phyloP scores from a whole-genome alignment of 1,284 basidiomycete genomes.

The Farysia itapuensis region DNA sequence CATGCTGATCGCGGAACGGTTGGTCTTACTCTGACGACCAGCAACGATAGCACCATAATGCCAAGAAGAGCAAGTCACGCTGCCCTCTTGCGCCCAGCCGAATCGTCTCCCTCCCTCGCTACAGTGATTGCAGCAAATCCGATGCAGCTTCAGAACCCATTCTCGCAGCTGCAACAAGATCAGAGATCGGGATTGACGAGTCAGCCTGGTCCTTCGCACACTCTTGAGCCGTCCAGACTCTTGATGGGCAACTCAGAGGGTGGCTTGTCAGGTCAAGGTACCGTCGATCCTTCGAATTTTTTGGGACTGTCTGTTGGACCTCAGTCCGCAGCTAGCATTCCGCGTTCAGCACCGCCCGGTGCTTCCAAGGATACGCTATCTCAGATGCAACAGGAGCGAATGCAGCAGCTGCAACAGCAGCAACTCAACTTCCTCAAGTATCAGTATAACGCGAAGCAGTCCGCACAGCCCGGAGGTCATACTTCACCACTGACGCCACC shows the following conservation, averaged over 20 bases:
- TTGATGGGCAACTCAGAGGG: slow-evolving; percentile 2
- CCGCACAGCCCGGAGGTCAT: slow-evolving; percentile 9
- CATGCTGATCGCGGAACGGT: slow-evolving; percentile 1
- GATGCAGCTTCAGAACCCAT: slow-evolving; percentile 35
- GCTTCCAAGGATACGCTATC: slow-evolving; percentile 19
- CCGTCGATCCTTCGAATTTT: neutral
- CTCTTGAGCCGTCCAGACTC: slow-evolving; percentile 19
- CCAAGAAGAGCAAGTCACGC: slow-evolving; percentile 7
- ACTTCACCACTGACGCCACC: slow-evolving; percentile 24
- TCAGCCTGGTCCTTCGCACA: slow-evolving; percentile 8
- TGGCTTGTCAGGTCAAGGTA: neutral
- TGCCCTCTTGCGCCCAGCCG: slow-evolving; percentile 7
- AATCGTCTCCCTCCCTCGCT: slow-evolving; percentile 24
- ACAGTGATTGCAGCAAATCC: slow-evolving; percentile 33
- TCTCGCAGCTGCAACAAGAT: slow-evolving; percentile 4
- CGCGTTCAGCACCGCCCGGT: slow-evolving; percentile 11
- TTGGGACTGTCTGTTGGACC: slow-evolving; percentile 21
- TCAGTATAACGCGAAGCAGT: neutral
- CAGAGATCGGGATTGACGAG: too few species aligned
- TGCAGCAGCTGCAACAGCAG: slow-evolving; percentile 21
- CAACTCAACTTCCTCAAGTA: neutral
- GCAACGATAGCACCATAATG: slow-evolving; percentile 5
- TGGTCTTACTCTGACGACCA: slow-evolving; percentile 6
- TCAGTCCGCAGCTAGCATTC: slow-evolving; percentile 19
- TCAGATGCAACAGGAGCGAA: slow-evolving; percentile 27